A percentile compares a stretch with the other conserved stretches of the same genome.
Evolutionary conservation across 1,284 basidiomycete species (phyloP).

Genomic region (Peniophora sp.): DNA sequence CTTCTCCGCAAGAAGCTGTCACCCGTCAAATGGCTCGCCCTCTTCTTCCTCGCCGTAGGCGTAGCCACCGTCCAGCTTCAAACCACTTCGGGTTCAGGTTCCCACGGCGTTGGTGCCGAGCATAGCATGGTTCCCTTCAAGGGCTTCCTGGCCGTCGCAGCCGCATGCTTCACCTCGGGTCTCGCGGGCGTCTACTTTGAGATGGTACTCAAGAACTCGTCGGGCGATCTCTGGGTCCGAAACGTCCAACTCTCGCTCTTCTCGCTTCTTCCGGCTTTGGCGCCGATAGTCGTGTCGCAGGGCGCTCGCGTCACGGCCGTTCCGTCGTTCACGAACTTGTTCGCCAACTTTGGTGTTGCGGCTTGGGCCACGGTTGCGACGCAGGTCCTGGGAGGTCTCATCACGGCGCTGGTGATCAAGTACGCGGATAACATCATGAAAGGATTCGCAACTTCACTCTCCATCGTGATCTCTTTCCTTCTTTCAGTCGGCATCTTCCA

Average conservation of each 20-base stretch:
- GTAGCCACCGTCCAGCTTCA: constrained; percentile 92
- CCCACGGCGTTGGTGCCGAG: constrained; percentile 5
- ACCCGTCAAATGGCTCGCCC: constrained; percentile 74
- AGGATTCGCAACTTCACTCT: constrained; percentile 90
- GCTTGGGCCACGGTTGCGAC: constrained; percentile 87
- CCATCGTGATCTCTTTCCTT: constrained; percentile 90
- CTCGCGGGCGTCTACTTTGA: constrained; percentile 99
- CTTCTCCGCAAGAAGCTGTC: constrained; percentile 73
- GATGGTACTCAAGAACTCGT: constrained; percentile 90
- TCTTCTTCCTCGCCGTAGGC: constrained; percentile 80
- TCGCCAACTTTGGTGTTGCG: constrained; percentile 80
- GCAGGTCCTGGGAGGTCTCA: constrained; percentile 85
- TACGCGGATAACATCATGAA: constrained; percentile 88
- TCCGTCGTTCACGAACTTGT: constrained; percentile 37
- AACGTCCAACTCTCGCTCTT: constrained; percentile 96
- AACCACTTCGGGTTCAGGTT: constrained; percentile 18
- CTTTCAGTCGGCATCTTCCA: constrained; percentile 84
- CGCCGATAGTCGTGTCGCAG: constrained; percentile 70
- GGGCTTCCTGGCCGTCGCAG: constrained; percentile 82
- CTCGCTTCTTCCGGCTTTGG: constrained; percentile 83
- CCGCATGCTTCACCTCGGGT: constrained; percentile 93
- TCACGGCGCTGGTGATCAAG: constrained; percentile 85
- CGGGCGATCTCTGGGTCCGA: constrained; percentile 89
- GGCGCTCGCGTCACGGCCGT: constrained; percentile 8
- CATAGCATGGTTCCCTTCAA: constrained; percentile 71